Evolutionary conservation across 257 asterid species (phyloP), one percentile per base, ranked within the genome.

Genomic region (Penstemon eatonii): DNA sequence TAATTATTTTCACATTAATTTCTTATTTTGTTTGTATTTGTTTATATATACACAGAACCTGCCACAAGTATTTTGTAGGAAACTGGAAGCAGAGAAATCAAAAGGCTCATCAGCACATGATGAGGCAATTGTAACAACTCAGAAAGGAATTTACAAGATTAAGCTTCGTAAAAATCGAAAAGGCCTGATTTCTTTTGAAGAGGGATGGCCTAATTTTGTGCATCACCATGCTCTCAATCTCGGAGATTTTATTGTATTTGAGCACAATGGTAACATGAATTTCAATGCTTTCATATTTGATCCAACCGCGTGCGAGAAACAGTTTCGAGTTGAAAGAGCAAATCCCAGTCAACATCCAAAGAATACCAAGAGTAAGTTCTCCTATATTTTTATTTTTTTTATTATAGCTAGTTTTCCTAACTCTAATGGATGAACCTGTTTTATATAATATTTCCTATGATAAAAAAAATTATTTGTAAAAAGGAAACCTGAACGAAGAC

Each of bases 201-300:
- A 8, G 4, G 78, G 81, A 18, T 77, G 78, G 78, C 43, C 62
- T n/a, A 15, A 49, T 5, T 77, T 77, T 41, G 72, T 56, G 0
- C 8, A n/a, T 5, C 13, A 8, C 5, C 75, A 77, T n/a, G 56
- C 60, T 12, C 13, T 77, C 12, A 3, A 33, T 33, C 0, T 51
- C 12, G 78, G 75, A 50, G 81, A 77, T 10, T 56, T 72, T 12
- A 33, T 72, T 0, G 8, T 56, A 25, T 72, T 77, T 54, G 13
- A 72, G 43, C 78, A 56, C 47, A n/a, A 41, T 1, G 69, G 51
- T 8, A 0, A 46, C 5, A 36, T 73, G 43, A 49, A 39, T 3
- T 77, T 77, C 63, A 46, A 58, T 8, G 82, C 69, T 5, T 25
- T 11, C 0, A 40, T 77, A 4, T 73, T 73, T 9, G 76, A 33